Percentiles rank a stretch among this genome's conserved stretches.
phyloP scores from a whole-genome alignment of 208 protist genomes.

The Porcisia deanei region DNA sequence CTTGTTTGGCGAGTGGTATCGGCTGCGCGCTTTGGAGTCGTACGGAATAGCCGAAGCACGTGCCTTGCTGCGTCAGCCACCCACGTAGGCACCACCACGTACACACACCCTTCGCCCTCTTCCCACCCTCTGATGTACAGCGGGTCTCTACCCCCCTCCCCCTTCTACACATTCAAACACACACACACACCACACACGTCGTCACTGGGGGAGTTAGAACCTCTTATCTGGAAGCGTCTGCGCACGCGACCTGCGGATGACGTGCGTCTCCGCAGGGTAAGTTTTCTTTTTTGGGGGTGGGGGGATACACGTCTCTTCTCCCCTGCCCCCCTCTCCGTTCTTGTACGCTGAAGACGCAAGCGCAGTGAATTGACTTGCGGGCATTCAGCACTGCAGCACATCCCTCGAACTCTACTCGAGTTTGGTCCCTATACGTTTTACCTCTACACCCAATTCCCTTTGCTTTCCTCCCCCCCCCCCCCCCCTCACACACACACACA shows the following conservation, averaged over 20 bases:
- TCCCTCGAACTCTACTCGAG: not conserved
- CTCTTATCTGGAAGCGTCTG: too few species aligned
- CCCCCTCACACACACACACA: not conserved
- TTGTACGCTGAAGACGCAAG: not conserved
- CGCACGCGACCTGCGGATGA: too few species aligned
- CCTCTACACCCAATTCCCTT: not conserved
- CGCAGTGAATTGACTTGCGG: not conserved
- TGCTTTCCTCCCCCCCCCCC: not conserved
- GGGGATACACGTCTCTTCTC: not conserved
- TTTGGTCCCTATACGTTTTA: not conserved
- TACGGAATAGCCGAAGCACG: constrained; percentile 9
- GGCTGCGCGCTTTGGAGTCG: constrained; percentile 61
- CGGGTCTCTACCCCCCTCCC: not conserved
- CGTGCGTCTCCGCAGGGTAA: not conserved
- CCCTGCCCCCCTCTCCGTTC: not conserved
- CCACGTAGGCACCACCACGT: constrained; percentile 3
- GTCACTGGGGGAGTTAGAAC: too few species aligned
- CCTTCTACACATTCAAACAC: not conserved
- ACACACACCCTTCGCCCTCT: not conserved
- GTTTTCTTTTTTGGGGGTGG: not conserved
- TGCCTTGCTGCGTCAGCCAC: constrained; percentile 2
- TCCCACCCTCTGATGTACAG: not conserved
- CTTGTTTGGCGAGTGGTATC: constrained; percentile 83
- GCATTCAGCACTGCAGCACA: not conserved
- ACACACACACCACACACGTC: not conserved